A percentile compares a stretch with the other conserved stretches of the same genome.
phyloP scores from a whole-genome alignment of 2,329 filamentous ascomycete genomes.

The Chalaropsis thielavioides region DNA sequence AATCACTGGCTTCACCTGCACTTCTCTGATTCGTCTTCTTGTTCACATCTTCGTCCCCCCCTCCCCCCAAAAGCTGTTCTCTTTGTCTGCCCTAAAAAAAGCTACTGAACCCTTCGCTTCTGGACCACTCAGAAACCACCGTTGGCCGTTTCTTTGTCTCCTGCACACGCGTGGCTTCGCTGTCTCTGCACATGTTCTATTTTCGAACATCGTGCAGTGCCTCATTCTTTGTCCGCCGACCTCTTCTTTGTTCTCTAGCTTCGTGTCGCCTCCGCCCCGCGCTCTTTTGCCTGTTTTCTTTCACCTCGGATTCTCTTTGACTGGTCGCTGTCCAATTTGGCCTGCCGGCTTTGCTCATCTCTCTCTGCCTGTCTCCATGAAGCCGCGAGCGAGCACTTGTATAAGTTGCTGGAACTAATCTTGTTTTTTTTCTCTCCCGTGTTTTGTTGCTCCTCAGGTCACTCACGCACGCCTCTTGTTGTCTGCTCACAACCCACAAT shows the following conservation, averaged over 20 bases:
- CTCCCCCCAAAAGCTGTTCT: background rate
- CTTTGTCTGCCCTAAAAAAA: background rate
- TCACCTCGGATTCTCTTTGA: no score
- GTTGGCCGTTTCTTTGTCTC: background rate
- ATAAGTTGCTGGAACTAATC: constrained; percentile 8
- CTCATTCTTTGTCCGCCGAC: constrained; percentile 9
- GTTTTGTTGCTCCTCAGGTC: constrained; percentile 3
- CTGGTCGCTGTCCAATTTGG: no score
- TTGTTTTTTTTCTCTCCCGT: background rate
- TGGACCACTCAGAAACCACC: background rate
- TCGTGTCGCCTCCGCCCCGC: background rate
- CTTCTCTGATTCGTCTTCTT: background rate
- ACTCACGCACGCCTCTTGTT: background rate
- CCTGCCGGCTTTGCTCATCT: no score
- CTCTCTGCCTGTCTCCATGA: background rate
- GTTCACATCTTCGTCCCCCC: constrained; percentile 1
- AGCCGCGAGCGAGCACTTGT: background rate
- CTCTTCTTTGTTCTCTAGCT: constrained; percentile 3
- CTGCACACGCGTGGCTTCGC: background rate
- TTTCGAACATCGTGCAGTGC: background rate
- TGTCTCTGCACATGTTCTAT: constrained; percentile 1
- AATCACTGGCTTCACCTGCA: background rate
- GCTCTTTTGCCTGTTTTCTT: background rate
- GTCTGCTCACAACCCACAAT: constrained; percentile 3
- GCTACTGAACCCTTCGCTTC: background rate